Evolutionary conservation across 2,329 filamentous ascomycete species (phyloP).

Genomic region (Septoria petroselini): DNA sequence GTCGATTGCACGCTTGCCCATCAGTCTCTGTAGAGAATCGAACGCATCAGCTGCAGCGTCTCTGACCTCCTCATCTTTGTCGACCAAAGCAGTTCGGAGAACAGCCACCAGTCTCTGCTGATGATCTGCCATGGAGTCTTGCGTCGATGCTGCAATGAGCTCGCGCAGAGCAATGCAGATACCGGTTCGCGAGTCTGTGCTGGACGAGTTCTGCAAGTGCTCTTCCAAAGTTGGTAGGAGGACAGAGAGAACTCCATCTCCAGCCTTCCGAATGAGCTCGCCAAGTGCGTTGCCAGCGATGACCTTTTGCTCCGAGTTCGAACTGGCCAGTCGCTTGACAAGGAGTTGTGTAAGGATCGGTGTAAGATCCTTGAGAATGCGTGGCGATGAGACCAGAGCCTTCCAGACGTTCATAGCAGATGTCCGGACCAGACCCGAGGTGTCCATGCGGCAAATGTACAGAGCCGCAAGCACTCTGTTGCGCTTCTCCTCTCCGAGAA

Average conservation of each 20-base stretch:
- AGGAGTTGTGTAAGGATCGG: constrained; percentile 93
- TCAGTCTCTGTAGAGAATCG: constrained; percentile 85
- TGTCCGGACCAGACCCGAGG: constrained; percentile 81
- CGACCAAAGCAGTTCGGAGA: constrained; percentile 86
- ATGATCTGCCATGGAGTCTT: constrained; percentile 86
- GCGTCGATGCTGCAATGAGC: constrained; percentile 82
- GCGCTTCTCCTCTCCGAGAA: constrained; percentile 90
- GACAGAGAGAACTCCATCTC: constrained; percentile 84
- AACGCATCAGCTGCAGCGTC: constrained; percentile 97
- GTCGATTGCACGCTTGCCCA: constrained; percentile 92
- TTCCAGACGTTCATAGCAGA: constrained; percentile 96
- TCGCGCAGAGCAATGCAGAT: constrained; percentile 96
- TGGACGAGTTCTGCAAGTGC: constrained; percentile 80
- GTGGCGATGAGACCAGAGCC: constrained; percentile 85
- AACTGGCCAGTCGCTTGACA: constrained; percentile 87
- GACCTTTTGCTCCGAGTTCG: constrained; percentile 97
- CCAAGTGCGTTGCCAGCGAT: constrained; percentile 96
- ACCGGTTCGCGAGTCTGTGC: constrained; percentile 90
- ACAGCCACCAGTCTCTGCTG: constrained; percentile 94
- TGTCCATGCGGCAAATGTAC: constrained; percentile 97
- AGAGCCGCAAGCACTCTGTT: constrained; percentile 97
- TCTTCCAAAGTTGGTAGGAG: constrained; percentile 89
- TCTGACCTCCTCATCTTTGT: constrained; percentile 82
- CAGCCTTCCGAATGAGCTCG: constrained; percentile 94
- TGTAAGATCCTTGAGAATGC: constrained; percentile 89